Evolutionary conservation across 768 basidiomycete genomes (phyloP).

Genomic region (Hortiboletus campestris): DNA sequence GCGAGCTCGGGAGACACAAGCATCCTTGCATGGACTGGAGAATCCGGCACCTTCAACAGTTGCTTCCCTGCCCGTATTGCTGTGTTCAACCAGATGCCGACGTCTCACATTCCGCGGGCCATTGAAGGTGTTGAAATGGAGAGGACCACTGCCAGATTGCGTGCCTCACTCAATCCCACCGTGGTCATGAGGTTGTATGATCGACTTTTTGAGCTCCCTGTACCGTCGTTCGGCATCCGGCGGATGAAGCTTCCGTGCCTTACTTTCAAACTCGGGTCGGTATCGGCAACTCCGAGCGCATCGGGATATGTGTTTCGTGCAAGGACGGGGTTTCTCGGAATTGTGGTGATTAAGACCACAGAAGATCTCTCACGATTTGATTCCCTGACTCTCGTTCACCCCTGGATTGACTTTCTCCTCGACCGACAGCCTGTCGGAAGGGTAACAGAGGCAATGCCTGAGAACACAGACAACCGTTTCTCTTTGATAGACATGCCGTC

Average conservation of each 20-base stretch:
- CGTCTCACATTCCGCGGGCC: not conserved
- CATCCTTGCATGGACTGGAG: constrained; percentile 11
- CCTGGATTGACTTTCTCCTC: too few species aligned
- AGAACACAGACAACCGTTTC: not conserved
- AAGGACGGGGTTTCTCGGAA: not conserved
- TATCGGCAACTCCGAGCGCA: not conserved
- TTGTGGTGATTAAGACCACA: not conserved
- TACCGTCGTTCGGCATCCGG: not conserved
- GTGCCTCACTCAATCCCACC: not conserved
- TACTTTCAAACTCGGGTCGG: not conserved
- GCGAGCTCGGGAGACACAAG: not conserved
- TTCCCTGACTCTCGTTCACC: too few species aligned
- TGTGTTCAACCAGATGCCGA: not conserved
- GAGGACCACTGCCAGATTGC: not conserved
- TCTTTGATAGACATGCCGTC: not conserved
- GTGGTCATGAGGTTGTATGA: not conserved
- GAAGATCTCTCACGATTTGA: not conserved
- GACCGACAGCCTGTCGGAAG: too few species aligned
- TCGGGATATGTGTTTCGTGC: not conserved
- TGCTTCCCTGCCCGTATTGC: not conserved
- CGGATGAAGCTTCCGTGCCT: constrained; percentile 7
- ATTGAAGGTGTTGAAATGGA: not conserved
- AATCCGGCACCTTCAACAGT: not conserved
- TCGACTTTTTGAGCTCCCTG: not conserved
- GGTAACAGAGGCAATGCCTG: not conserved